Evolutionary conservation across 2,329 filamentous ascomycete genomes (phyloP).

Genomic region (Mycocentrospora acerina): DNA sequence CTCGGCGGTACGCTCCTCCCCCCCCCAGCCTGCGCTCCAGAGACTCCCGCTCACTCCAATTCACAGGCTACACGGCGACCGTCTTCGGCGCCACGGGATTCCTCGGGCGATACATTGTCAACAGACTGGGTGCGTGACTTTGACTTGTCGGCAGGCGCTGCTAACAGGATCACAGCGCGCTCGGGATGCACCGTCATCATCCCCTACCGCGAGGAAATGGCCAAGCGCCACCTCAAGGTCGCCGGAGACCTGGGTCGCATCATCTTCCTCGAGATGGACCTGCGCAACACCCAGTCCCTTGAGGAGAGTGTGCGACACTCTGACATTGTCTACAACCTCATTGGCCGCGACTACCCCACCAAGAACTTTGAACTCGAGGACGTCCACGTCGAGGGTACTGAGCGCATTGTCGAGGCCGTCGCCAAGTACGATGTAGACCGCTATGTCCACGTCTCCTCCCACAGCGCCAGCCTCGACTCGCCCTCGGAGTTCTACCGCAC

Average conservation of each 20-base stretch:
- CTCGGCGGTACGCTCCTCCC: slow-evolving; percentile 68
- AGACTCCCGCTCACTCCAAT: slow-evolving; percentile 32
- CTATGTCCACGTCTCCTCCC: slow-evolving; percentile 94
- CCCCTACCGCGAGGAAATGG: slow-evolving; percentile 95
- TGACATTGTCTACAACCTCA: slow-evolving; percentile 94
- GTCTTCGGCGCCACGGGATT: slow-evolving; percentile 98
- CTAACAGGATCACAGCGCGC: slow-evolving; percentile 61
- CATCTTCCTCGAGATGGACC: slow-evolving; percentile 89
- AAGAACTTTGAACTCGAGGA: slow-evolving; percentile 96
- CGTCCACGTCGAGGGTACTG: slow-evolving; percentile 87
- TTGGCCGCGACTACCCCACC: slow-evolving; percentile 92
- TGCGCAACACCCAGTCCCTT: slow-evolving; percentile 91
- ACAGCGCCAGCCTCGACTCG: slow-evolving; percentile 81
- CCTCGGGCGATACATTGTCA: slow-evolving; percentile 95
- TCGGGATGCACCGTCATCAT: slow-evolving; percentile 93
- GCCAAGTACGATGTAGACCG: slow-evolving; percentile 98
- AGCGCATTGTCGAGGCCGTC: slow-evolving; percentile 89
- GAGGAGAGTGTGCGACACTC: slow-evolving; percentile 97
- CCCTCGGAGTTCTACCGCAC: slow-evolving; percentile 86
- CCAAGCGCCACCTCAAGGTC: slow-evolving; percentile 94
- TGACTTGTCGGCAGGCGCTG: not conserved
- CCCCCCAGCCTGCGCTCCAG: slow-evolving; percentile 4
- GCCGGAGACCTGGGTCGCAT: slow-evolving; percentile 91
- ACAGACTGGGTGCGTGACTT: slow-evolving; percentile 71
- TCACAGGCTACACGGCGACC: slow-evolving; percentile 84